Evolutionary conservation across 2,329 filamentous ascomycete genomes (phyloP).

Genomic region (Cladobotryum mycophilum): DNA sequence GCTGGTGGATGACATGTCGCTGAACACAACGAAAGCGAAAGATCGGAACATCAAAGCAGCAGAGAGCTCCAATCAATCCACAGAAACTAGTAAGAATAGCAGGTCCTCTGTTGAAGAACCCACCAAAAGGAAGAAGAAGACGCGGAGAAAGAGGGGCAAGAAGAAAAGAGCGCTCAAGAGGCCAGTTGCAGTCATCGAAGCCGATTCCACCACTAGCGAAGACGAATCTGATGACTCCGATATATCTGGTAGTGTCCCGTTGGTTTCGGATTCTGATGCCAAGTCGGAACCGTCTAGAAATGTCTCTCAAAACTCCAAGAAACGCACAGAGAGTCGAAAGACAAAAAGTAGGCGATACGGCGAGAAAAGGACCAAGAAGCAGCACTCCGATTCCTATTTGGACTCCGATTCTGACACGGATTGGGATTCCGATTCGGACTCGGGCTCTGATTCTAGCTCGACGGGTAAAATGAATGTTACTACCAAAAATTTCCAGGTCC

Average conservation of each 20-base stretch:
- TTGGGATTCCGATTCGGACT: constrained; percentile 9
- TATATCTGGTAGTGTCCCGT: background rate
- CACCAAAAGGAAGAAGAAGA: background rate
- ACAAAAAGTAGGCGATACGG: no score
- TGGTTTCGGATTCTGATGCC: constrained; percentile 12
- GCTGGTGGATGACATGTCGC: no score
- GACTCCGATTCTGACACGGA: background rate
- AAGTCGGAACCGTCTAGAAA: background rate
- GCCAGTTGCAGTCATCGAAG: background rate
- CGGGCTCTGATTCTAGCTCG: background rate
- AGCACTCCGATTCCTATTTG: no score
- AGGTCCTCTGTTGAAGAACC: background rate
- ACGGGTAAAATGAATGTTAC: constrained; percentile 3
- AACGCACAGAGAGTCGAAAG: constrained; percentile 3
- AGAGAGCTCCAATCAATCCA: no score
- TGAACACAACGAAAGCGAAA: no score
- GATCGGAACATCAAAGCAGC: no score
- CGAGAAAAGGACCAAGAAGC: constrained; percentile 13
- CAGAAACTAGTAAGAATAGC: no score
- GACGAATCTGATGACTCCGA: constrained; percentile 13
- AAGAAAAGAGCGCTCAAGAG: background rate
- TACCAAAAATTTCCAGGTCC: constrained; percentile 21
- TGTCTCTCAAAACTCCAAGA: constrained; percentile 11
- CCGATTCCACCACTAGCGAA: constrained; percentile 2
- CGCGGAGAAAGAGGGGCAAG: background rate